A percentile compares a stretch with the other conserved stretches of the same genome.
Conservation (phyloP, 768 basidiomycete genomes). For the Mycena vitilis region DNA sequence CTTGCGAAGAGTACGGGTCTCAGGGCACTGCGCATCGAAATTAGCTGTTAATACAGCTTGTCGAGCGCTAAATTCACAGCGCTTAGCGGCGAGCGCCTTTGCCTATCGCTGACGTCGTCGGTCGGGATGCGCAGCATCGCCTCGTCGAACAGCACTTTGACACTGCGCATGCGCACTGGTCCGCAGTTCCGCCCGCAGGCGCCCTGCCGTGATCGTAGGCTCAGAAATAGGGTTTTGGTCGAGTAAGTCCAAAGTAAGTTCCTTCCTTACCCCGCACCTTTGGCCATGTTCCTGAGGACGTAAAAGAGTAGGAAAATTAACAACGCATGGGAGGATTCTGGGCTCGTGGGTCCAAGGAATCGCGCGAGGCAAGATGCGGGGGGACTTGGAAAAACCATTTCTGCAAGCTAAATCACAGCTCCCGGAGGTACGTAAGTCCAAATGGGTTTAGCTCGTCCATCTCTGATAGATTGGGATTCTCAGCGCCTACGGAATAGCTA, state of each 20-base stretch:
- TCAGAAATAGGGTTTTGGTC: background rate
- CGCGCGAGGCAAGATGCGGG: constrained; percentile 3
- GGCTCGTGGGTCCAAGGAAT: constrained; percentile 3
- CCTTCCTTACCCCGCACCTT: constrained; percentile 4
- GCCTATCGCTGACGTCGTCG: constrained; percentile 13
- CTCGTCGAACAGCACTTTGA: constrained; percentile 24
- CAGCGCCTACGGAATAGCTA: constrained; percentile 3
- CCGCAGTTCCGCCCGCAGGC: background rate
- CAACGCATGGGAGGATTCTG: constrained; percentile 7
- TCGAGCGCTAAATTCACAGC: constrained; percentile 11
- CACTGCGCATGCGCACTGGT: constrained; percentile 5
- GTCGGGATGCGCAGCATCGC: constrained; percentile 17
- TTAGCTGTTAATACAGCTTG: constrained; percentile 28
- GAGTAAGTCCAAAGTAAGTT: background rate
- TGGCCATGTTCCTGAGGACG: constrained; percentile 9
- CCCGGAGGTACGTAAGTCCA: no score
- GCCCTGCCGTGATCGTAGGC: constrained; percentile 4
- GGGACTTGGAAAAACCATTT: background rate
- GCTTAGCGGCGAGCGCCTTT: constrained; percentile 11
- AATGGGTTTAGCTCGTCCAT: background rate
- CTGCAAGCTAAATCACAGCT: background rate
- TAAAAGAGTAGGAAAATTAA: constrained; percentile 18
- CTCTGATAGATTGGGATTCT: constrained; percentile 17
- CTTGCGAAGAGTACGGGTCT: constrained; percentile 12
- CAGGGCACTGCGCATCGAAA: constrained; percentile 15